Base-by-base conservation (phyloP, 208 protist species). In the Trypanosoma congolense region DNA sequence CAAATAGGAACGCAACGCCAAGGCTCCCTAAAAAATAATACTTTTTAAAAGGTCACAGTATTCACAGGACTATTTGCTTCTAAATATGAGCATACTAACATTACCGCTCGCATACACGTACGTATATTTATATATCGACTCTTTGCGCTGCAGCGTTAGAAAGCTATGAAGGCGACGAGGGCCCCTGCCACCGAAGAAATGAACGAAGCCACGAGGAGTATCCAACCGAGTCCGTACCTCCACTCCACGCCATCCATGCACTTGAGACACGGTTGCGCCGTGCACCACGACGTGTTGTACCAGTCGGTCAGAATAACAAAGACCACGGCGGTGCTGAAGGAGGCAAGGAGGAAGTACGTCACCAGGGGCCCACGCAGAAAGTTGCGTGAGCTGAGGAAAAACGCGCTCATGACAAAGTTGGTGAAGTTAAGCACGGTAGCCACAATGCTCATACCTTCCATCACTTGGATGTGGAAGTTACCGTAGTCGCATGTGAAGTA, bases 401-500 rank as follows among this genome's bases (percentile, higher is more conserved):
- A 72, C 25, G 75, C 48, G 28, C 60, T 56, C 42, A 85, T 36
- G 16, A 78, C 35, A 18, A 85, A 38, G 50, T 81, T 81, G 0
- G 60, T 61, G 2, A 35, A 56, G 19, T 40, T 55, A 2, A 81
- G 61, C 28, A 79, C 66, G 48, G 56, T 69, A 5, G 67, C 62
- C 9, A 85, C 56, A 10, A 81, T 64, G 12, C 66, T 49, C 4
- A 75, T 43, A 28, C 74, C 78, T 49, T 85, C 74, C 21, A 72
- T 67, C 3, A 69, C 52, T 52, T 85, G 78, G 53, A 81, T 81
- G 33, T 65, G 49, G 33, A 65, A 60, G 41, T 70, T 75, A 4
- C 78, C 78, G 1, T 52, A 21, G 42, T 65, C 50, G 61, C 75
- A 82, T 10, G 50, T 47, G 28, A 86, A 86, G 63, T 82, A 82